Evolutionary conservation across 129 eudicot species (phyloP), one percentile per base, ranked within the genome.

Genomic region (Tanacetum coccineum): DNA sequence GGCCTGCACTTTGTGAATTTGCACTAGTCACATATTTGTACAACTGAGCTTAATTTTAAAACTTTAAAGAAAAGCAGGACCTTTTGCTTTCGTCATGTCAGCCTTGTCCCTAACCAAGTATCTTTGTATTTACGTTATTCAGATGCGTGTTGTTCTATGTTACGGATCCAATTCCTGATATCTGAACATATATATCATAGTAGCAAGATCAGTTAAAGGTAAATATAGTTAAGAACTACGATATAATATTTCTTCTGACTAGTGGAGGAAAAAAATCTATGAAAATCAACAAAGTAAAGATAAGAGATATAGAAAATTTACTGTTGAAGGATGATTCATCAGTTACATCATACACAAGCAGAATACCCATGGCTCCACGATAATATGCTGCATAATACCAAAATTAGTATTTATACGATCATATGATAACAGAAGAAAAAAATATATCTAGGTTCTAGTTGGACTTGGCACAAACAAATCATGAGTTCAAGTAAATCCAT

Each of bases 291-390:
- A 36, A 36, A 36, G 9, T 11, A n/a, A 64, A 64, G 71, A 73
- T 10, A 26, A 50, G 48, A n/a, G 62, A 59, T 21, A 71, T 40
- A 71, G 42, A 76, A 13, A 53, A 49, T 86, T 36, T 88, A 92
- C 95, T 90, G 82, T 90, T 90, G 59, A 90, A 90, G 22, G 97
- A 90, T 66, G 95, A 80, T 56, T 86, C 97, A 52, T n/a, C 97
- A 9, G 97, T 90, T 49, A 90, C 97, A 76, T 90, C 97, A 71
- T 90, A 90, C 66, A 90, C 97, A 83, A 90, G 85, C 82, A 90
- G 74, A 67, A 90, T 90, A 63, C 97, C 97, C 97, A 90, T 90
- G 70, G 97, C 97, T 68, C 97, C 95, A 65, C 97, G 95, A 60
- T 90, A 90, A 70, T 90, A 90, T 60, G 97, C 97, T 90, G 87